These are phyloP conservation scores for Mycena capillaripes DNA, from an alignment of 768 basidiomycete genomes.

Conservation along the genomic window DNA sequence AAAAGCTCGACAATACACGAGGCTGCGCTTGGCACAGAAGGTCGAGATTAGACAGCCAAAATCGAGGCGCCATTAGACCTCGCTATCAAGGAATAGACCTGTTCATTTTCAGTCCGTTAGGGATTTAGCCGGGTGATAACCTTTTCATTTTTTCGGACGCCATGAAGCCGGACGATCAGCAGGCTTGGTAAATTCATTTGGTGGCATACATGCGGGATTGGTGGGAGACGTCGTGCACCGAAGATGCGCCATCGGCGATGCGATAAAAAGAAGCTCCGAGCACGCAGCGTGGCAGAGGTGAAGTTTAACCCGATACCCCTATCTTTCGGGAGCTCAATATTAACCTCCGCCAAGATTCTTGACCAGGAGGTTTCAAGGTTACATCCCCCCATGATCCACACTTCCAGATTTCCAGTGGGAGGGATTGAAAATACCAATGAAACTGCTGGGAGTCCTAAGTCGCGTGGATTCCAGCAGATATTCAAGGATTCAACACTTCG, in stretches of 20 bases:
- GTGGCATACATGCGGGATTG: background rate
- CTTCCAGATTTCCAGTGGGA: background rate
- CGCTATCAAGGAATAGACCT: background rate
- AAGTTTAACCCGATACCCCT: too few relatives aligned
- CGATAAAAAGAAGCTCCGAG: background rate
- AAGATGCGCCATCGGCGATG: background rate
- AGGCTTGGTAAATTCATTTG: background rate
- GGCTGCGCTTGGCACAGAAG: background rate
- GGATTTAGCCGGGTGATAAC: background rate
- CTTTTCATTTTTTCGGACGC: background rate
- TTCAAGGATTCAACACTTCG: too few relatives aligned
- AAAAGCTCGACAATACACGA: background rate
- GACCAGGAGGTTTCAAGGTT: background rate
- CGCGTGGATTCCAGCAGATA: too few relatives aligned
- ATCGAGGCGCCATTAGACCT: background rate
- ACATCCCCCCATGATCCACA: background rate
- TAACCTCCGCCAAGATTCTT: background rate
- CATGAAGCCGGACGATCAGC: background rate
- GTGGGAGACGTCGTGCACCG: background rate
- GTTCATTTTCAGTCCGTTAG: background rate
- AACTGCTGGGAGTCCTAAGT: too few relatives aligned
- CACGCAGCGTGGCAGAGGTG: background rate
- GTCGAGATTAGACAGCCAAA: background rate
- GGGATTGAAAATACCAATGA: background rate
- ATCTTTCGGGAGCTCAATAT: too few relatives aligned